Conservation (phyloP, 2,329 filamentous ascomycete genomes). For the Colletotrichum orchidophilum region DNA sequence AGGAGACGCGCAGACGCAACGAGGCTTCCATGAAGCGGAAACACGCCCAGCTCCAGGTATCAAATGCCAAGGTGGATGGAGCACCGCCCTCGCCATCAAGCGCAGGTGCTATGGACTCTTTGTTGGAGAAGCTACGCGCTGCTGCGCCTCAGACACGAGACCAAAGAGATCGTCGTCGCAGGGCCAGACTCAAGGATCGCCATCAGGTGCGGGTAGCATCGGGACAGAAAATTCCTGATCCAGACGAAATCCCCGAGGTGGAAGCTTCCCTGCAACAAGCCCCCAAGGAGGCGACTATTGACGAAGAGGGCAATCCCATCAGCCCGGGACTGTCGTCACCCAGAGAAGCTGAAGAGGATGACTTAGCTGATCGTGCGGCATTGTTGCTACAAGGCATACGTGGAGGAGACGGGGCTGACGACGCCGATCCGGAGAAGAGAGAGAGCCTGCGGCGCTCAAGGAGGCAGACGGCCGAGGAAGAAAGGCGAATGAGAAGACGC, state of each 20-base stretch:
- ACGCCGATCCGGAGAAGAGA: conserved; percentile 59
- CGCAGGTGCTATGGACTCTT: conserved; percentile 93
- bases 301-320: conserved; percentile 60
- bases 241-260: conserved; percentile 68
- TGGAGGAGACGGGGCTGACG: conserved; percentile 68
- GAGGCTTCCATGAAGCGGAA: conserved; percentile 95
- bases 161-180: conserved; percentile 85
- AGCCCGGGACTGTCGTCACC: conserved; percentile 61
- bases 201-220: conserved; percentile 91
- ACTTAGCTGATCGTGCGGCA: conserved; percentile 86
- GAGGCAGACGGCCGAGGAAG: conserved; percentile 82
- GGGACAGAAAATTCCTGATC: conserved; percentile 86
- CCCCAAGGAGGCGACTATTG: conserved; percentile 47
- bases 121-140: conserved; percentile 93
- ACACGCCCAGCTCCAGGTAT: conserved; percentile 73
- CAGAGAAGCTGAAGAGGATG: conserved; percentile 65
- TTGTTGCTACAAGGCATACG: conserved; percentile 86
- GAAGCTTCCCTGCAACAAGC: conserved; percentile 51
- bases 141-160: conserved; percentile 91
- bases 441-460: conserved; percentile 68
- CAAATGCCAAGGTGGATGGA: conserved; percentile 47
- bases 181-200: conserved; percentile 87
- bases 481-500: conserved; percentile 73
- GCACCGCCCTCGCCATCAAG: conserved; percentile 73
- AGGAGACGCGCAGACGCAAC: conserved; percentile 85